Evolutionary conservation across 805 yeast genomes (phyloP).

Genomic region (Starmerella sirachaensis): DNA sequence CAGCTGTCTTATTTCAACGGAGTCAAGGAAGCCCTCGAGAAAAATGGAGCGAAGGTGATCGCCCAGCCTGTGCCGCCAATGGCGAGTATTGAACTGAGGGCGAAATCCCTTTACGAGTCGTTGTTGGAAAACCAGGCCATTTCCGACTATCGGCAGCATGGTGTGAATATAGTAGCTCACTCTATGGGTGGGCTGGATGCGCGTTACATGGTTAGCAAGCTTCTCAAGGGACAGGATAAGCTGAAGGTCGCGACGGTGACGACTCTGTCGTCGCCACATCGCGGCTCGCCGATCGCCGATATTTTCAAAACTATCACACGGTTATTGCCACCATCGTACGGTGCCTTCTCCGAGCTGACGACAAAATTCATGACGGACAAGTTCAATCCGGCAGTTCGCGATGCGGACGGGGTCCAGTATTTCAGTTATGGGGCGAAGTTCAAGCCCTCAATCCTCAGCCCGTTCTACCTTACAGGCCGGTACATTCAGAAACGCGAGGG

Average conservation of each 20-base stretch:
- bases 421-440: conserved; percentile 76
- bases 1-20: conserved; percentile 73
- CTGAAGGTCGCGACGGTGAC: conserved; percentile 63
- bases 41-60: conserved; percentile 53
- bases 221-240: conserved; percentile 31
- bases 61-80: conserved; percentile 75
- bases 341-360: conserved; percentile 54
- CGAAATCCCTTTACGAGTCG: conserved; percentile 42
- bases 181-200: conserved; percentile 93
- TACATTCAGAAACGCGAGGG: conserved; percentile 41
- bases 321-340: conserved; percentile 22
- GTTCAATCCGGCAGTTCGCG: conserved; percentile 42
- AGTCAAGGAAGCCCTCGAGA: conserved; percentile 46
- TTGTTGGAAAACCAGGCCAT: conserved; percentile 29
- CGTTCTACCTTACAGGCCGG: conserved; percentile 54
- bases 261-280: conserved; percentile 80
- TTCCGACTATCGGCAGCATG: conserved; percentile 19
- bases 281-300: conserved; percentile 76
- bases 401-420: conserved; percentile 56
- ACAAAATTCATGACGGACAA: conserved; percentile 36
- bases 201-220: conserved; percentile 54
- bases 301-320: conserved; percentile 33
- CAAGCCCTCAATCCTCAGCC: conserved; percentile 47
- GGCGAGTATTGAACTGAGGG: conserved; percentile 62
- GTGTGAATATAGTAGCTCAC: conserved; percentile 70